phyloP scores from a whole-genome alignment of 2,329 filamentous ascomycete species.

The Sporothrix schenckii region DNA sequence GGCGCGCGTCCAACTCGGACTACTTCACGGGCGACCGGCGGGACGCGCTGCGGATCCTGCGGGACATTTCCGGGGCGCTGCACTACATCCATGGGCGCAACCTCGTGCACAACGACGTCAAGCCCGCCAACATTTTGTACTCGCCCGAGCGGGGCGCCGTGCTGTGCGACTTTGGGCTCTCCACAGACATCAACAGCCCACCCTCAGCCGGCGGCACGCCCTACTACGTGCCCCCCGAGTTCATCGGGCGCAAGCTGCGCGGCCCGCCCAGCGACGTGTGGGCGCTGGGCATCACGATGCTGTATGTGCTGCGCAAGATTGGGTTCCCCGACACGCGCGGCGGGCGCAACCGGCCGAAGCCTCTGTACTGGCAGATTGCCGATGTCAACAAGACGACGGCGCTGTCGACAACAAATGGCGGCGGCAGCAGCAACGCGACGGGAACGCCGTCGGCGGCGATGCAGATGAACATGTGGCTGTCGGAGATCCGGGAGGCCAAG shows the following conservation, averaged over 20 bases:
- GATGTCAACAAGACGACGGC: constrained; percentile 50
- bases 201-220: constrained; percentile 60
- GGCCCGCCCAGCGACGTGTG: constrained; percentile 61
- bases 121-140: constrained; percentile 64
- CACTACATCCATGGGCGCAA: constrained; percentile 59
- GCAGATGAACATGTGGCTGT: constrained; percentile 62
- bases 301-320: constrained; percentile 61
- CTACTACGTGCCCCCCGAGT: constrained; percentile 65
- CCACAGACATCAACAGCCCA: constrained; percentile 52
- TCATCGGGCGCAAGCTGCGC: constrained; percentile 58
- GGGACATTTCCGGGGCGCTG: constrained; percentile 58
- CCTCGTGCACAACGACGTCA: constrained; percentile 65
- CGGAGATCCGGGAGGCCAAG: constrained; percentile 55
- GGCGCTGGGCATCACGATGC: constrained; percentile 63
- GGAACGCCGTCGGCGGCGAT: constrained; percentile 45
- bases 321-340: constrained; percentile 59
- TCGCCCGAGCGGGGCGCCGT: constrained; percentile 61
- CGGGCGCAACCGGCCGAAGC: constrained; percentile 52
- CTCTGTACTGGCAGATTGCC: constrained; percentile 62
- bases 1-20: constrained; percentile 54
- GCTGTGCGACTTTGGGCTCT: constrained; percentile 63
- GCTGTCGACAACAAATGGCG: background rate
- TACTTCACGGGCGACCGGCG: constrained; percentile 54
- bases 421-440: too few relatives aligned
- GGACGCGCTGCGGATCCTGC: constrained; percentile 57